phyloP scores from a whole-genome alignment of 2,329 filamentous ascomycete genomes.

The Aspergillus fumigatiaffinis region DNA sequence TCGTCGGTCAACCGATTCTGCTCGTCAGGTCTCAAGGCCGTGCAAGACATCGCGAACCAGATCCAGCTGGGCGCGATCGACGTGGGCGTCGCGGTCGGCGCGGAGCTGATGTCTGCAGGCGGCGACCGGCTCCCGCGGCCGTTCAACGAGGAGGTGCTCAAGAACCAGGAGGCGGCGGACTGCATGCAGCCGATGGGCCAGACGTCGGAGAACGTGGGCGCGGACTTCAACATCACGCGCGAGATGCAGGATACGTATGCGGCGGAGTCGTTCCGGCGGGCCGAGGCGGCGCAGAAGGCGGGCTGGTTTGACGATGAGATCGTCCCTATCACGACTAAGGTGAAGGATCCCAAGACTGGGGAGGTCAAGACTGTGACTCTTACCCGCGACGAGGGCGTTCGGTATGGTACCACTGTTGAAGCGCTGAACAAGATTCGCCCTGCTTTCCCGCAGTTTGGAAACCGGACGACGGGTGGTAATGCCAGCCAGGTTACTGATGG shows the following conservation, averaged over 20 bases:
- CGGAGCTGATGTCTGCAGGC: slow-evolving; percentile 78
- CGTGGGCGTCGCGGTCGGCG: slow-evolving; percentile 80
- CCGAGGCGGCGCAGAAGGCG: slow-evolving; percentile 84
- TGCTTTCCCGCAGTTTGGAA: slow-evolving; percentile 86
- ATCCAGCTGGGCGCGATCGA: slow-evolving; percentile 79
- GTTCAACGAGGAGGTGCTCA: slow-evolving; percentile 73
- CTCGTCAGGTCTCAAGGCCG: slow-evolving; percentile 91
- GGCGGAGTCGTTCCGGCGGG: slow-evolving; percentile 79
- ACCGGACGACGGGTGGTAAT: slow-evolving; percentile 85
- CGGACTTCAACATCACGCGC: slow-evolving; percentile 80
- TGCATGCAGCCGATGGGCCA: slow-evolving; percentile 97
- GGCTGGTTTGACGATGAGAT: slow-evolving; percentile 95
- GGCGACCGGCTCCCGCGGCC: slow-evolving; percentile 67
- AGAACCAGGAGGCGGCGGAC: slow-evolving; percentile 73
- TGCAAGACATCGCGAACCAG: slow-evolving; percentile 88
- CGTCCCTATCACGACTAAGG: slow-evolving; percentile 72
- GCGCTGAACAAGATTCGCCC: slow-evolving; percentile 76
- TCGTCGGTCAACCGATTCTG: slow-evolving; percentile 93
- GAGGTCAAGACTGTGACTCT: slow-evolving; percentile 73
- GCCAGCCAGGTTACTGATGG: slow-evolving; percentile 94
- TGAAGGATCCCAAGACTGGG: slow-evolving; percentile 81
- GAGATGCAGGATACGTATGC: slow-evolving; percentile 81
- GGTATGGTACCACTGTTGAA: slow-evolving; percentile 85
- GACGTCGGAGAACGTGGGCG: slow-evolving; percentile 92
- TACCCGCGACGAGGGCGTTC: slow-evolving; percentile 83